These are phyloP conservation scores for Artomyces pyxidatus DNA, from an alignment of 768 basidiomycete genomes.

Conservation along the genomic window DNA sequence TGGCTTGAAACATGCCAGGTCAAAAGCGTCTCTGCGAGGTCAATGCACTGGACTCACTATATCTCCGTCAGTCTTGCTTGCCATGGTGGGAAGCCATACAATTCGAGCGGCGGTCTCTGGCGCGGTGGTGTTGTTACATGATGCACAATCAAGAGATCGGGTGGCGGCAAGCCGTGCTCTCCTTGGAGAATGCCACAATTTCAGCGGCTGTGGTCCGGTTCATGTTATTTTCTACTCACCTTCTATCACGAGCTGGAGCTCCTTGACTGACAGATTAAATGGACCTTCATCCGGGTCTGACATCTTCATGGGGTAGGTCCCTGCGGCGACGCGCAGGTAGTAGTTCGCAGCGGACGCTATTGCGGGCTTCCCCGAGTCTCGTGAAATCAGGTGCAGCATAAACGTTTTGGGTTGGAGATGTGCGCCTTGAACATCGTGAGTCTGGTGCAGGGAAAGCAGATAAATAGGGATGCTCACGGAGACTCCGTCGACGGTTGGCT, in stretches of 20 bases:
- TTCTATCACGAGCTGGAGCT: conserved; percentile 47
- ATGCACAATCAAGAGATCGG: conserved; percentile 76
- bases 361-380: conserved; percentile 14
- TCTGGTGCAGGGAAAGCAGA: neutral
- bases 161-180: conserved; percentile 47
- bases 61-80: conserved; percentile 78
- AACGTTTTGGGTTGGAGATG: conserved; percentile 1
- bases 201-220: neutral
- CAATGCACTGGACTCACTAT: conserved; percentile 39
- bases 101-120: conserved; percentile 44
- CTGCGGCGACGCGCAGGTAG: conserved; percentile 4
- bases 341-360: conserved; percentile 11
- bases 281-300: conserved; percentile 1
- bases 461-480: neutral
- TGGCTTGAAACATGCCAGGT: conserved; percentile 13
- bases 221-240: conserved; percentile 28
- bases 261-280: conserved; percentile 35
- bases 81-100: conserved; percentile 80
- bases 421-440: neutral
- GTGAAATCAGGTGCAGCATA: conserved; percentile 12
- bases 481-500: conserved; percentile 14
- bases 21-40: conserved; percentile 1
- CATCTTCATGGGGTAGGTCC: neutral
- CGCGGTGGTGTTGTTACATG: conserved; percentile 33
- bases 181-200: conserved; percentile 30